Base-by-base conservation (phyloP, 345 rosid species). In the Physaria fendleri region DNA sequence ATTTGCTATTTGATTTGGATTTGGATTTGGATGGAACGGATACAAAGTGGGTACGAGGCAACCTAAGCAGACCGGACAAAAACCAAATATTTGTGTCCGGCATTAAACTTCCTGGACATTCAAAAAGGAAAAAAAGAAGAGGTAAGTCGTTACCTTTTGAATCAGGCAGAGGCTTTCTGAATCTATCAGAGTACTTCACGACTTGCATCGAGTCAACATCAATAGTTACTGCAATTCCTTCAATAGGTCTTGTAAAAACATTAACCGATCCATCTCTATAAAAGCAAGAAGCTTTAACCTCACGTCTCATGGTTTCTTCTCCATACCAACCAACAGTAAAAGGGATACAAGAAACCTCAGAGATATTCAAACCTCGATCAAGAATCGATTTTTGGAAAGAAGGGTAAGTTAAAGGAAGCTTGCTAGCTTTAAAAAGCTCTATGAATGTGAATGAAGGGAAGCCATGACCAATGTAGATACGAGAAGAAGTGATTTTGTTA, bases 281-380 rank as follows among this genome's bases (percentile, higher is more conserved):
- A 41, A 76, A 82, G 67, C 89, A 85, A 3, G 73, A 23, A 4
- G 78, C 59, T 66, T 54, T 79, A 7, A 85, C 54, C 14, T 77
- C 76, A 7, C 93, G 72, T 69, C 56, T 76, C 4, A 79, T 73
- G 9, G 47, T 71, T 8, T 20, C 44, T 62, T 82, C 83, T 2
- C 92, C 95, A 18, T 75, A 84, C 92, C 95, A 90, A 13, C 97
- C 97, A 1, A 82, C 74, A 1, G 90, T 79, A 56, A 86, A 74
- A 28, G 90, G 81, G 16, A 79, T 34, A 59, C 95, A 90, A 53
- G 84, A 83, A 43, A 89, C 82, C 71, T 86, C 85, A 0, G 86
- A 81, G 43, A 82, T 17, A 49, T 84, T 81, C 42, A 82, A 46
- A 2, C 76, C 76, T 44, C 92, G 67, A 11, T 40, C 52, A 17